Evolutionary conservation across 192 early-diverging fungal species (phyloP).

Genomic region (Gonapodya prolifera): DNA sequence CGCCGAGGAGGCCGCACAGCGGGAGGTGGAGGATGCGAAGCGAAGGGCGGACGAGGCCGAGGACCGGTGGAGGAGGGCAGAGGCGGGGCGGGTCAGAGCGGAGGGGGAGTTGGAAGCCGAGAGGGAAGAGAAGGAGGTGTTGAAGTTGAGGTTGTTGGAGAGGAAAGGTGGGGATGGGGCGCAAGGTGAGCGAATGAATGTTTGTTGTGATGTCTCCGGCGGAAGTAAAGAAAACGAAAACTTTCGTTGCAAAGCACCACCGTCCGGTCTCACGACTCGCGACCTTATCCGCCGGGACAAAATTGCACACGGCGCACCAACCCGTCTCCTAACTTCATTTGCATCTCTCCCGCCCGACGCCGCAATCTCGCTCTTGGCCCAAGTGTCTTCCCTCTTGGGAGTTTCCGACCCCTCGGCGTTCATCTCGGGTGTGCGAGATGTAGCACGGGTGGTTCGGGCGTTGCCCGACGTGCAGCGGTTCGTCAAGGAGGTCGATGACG

Average conservation of each 20-base stretch:
- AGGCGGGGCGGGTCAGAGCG: not conserved
- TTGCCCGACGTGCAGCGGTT: not conserved
- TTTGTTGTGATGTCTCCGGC: not conserved
- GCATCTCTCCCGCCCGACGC: not conserved
- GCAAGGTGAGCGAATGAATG: not conserved
- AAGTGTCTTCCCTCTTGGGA: not conserved
- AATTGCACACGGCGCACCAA: not conserved
- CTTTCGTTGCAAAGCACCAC: not conserved
- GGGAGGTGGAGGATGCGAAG: not conserved
- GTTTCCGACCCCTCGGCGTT: not conserved
- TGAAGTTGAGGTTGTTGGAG: not conserved
- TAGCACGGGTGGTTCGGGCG: not conserved
- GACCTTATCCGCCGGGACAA: slow-evolving; percentile 4
- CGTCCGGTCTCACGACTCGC: not conserved
- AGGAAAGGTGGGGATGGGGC: not conserved
- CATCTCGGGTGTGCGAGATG: not conserved
- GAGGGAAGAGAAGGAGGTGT: not conserved
- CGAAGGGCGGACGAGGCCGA: not conserved
- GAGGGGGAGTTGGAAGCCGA: not conserved
- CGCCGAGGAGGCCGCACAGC: not conserved
- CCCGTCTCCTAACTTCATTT: not conserved
- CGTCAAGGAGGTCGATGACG: not conserved
- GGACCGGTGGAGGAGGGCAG: not conserved
- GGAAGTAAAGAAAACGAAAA: not conserved
- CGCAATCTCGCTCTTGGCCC: not conserved